Conservation (phyloP, 148 eudicot species). For the Rhododendron ferrugineum region DNA sequence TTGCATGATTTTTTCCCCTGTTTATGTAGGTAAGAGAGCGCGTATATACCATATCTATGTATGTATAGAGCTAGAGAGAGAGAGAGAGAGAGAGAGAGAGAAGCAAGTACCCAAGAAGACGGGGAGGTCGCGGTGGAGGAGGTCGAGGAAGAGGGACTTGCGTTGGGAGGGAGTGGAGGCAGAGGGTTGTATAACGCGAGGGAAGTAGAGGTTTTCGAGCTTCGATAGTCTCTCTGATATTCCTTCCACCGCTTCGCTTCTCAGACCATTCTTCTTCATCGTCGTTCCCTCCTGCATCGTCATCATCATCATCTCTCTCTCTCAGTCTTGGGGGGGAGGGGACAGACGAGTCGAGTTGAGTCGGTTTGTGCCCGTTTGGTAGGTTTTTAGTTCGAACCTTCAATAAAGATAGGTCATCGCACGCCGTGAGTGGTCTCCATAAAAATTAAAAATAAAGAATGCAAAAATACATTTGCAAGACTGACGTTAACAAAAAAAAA, state of each 20-base stretch:
- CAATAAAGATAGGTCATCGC: no score
- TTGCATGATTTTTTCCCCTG: neutral
- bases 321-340: no score
- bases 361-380: no score
- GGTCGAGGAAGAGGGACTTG: conserved; percentile 66
- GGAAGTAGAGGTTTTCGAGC: conserved; percentile 74
- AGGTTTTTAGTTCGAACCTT: no score
- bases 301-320: neutral
- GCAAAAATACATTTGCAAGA: no score
- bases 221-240: conserved; percentile 57
- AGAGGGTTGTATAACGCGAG: conserved; percentile 53
- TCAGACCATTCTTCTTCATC: conserved; percentile 4
- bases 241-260: conserved; percentile 41
- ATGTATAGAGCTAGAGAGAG: neutral
- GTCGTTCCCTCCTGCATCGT: conserved; percentile 16
- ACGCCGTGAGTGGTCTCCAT: no score
- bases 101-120: conserved; percentile 61
- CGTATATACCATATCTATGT: neutral
- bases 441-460: no score
- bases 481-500: no score
- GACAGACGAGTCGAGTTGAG: no score
- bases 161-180: conserved; percentile 57
- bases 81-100: neutral
- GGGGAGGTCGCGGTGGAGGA: conserved; percentile 66
- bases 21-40: no score